Percentiles rank a stretch among this genome's conserved stretches.
These are phyloP conservation scores for Podaxis sp. DNA, from an alignment of 768 basidiomycete species.

Conservation along the genomic window DNA sequence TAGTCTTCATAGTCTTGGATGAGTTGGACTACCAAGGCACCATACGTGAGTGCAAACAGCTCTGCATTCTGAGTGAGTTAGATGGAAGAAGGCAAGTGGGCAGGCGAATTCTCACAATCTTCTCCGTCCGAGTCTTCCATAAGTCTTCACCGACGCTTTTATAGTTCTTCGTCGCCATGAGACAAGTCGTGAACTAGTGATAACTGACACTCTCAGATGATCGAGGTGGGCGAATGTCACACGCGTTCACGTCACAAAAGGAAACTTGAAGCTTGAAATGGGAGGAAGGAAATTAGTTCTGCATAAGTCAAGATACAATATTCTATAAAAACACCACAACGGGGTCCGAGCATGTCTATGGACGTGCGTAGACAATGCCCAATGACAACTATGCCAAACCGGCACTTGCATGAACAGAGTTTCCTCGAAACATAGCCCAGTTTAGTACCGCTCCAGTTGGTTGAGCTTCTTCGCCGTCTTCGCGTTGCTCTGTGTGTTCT, in stretches of 20 bases:
- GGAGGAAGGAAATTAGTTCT: background rate
- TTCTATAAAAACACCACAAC: background rate
- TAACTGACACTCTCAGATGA: background rate
- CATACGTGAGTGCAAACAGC: constrained; percentile 95
- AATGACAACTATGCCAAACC: background rate
- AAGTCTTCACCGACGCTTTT: constrained; percentile 92
- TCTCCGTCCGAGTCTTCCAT: constrained; percentile 93
- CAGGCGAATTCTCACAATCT: constrained; percentile 63
- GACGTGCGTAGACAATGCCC: background rate
- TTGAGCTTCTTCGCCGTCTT: constrained; percentile 91
- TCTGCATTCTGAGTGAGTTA: constrained; percentile 79
- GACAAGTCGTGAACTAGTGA: background rate
- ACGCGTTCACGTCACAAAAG: constrained; percentile 23
- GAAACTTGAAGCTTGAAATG: background rate
- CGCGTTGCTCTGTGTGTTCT: constrained; percentile 89
- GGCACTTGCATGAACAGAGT: background rate
- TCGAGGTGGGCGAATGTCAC: background rate
- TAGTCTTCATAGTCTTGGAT: constrained; percentile 99
- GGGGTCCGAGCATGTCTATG: background rate
- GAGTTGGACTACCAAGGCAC: constrained; percentile 95
- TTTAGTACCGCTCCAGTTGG: constrained; percentile 60
- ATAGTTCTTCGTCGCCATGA: constrained; percentile 79
- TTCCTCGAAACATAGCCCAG: background rate
- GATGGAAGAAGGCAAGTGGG: constrained; percentile 13
- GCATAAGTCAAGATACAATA: background rate